Percentiles rank a stretch among this genome's conserved stretches.
Evolutionary conservation across 2,329 filamentous ascomycete genomes (phyloP).

Genomic region (Fusarium transvaalense): DNA sequence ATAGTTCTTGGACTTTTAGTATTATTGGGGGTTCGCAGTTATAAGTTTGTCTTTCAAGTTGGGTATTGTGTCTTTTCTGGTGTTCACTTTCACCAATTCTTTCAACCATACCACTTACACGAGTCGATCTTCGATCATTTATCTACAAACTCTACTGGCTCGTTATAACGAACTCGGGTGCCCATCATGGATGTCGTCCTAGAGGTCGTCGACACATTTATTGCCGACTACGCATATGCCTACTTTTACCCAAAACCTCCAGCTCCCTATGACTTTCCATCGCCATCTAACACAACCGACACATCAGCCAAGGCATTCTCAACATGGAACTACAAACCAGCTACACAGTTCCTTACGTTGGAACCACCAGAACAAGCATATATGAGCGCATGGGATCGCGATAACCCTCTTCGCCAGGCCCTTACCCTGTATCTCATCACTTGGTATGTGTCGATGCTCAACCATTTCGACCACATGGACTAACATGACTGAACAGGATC

Average conservation of each 20-base stretch:
- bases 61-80: constrained; percentile 4
- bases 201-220: constrained; percentile 83
- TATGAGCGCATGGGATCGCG: constrained; percentile 79
- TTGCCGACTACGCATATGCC: constrained; percentile 85
- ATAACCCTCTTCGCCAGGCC: constrained; percentile 81
- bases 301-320: constrained; percentile 68
- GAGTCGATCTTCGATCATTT: constrained; percentile 6
- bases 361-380: constrained; percentile 82
- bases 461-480: neutral
- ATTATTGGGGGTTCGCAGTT: neutral
- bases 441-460: constrained; percentile 70
- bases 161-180: neutral
- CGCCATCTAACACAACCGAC: constrained; percentile 62
- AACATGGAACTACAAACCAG: constrained; percentile 77
- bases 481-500: constrained; percentile 67
- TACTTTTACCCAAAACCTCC: constrained; percentile 72
- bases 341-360: constrained; percentile 76
- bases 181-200: constrained; percentile 89
- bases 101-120: neutral
- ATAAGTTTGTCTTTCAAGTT: constrained; percentile 2
- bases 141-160: neutral
- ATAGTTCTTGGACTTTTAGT: neutral
- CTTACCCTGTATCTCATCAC: constrained; percentile 85
- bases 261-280: constrained; percentile 65
- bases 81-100: constrained; percentile 24